These are phyloP conservation scores for Galerina sulciceps DNA, from an alignment of 768 basidiomycete genomes.

Conservation along the genomic window DNA sequence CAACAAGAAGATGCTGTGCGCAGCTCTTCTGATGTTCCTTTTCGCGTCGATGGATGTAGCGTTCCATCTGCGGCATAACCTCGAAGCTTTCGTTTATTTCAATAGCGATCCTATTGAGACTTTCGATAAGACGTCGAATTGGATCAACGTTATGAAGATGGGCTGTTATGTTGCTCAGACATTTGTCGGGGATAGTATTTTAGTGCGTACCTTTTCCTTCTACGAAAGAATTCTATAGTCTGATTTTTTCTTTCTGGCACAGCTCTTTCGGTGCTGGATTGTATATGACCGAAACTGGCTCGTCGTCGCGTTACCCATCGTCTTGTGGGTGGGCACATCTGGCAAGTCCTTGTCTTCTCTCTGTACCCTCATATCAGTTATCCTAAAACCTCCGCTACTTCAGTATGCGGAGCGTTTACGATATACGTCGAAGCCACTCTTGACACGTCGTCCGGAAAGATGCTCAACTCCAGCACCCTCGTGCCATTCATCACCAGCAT, in stretches of 20 bases:
- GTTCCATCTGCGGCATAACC: conserved; percentile 43
- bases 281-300: conserved; percentile 35
- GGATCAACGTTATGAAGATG: conserved; percentile 50
- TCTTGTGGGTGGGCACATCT: conserved; percentile 40
- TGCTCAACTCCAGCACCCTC: conserved; percentile 32
- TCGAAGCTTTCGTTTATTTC: conserved; percentile 44
- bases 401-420: conserved; percentile 38
- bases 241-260: not conserved
- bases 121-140: conserved; percentile 38
- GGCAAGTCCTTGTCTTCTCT: conserved; percentile 23
- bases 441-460: conserved; percentile 15
- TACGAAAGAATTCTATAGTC: too few relatives aligned
- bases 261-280: conserved; percentile 45
- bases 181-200: conserved; percentile 44
- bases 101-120: conserved; percentile 33
- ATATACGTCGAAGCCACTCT: conserved; percentile 36
- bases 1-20: conserved; percentile 39
- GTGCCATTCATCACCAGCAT: conserved; percentile 42
- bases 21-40: conserved; percentile 40
- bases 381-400: not conserved
- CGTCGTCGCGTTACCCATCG: conserved; percentile 30
- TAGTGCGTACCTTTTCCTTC: conserved; percentile 28
- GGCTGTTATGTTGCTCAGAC: conserved; percentile 45
- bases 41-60: conserved; percentile 45
- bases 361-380: not conserved